Base-by-base conservation (phyloP, 768 basidiomycete species). In the Gloeopeniophorella convolvens region DNA sequence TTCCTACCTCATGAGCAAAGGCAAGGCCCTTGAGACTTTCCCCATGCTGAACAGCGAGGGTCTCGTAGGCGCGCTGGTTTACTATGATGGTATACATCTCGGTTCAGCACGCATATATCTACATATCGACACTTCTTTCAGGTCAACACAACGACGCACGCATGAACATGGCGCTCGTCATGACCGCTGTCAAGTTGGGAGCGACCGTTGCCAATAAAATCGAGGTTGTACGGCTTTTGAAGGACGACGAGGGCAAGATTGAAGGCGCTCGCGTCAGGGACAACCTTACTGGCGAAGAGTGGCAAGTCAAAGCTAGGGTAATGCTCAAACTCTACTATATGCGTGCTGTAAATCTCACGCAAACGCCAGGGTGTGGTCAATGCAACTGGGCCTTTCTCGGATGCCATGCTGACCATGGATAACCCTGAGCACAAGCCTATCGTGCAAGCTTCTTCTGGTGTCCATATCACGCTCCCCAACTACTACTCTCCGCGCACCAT, bases 111-210 rank as follows among this genome's bases (percentile, higher is more conserved):
- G 67, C 59, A 53, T 68, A 65, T 63, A 42, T 48, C 61, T 54
- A 28, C 31, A 42, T 24, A 26, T 40, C 3, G 51, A 23, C 35
- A 27, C 30, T 16, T 33, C 5, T 32, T 23, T 5, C 36, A 93
- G 90, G 93, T 47, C 95, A 97, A 70, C 95, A 99, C 69, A 99
- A 99, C 61, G 96, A 99, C 61, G 86, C 95, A 1, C 80, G 95
- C 12, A 99, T 98, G 96, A 99, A 99, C 72, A 79, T 95, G 46
- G 91, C 95, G 0, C 74, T 99, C 27, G 78, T 95, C 61, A 82
- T 97, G 81, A 96, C 86, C 15, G 96, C 95, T 4, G 89, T 97
- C 36, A 88, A 91, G 61, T 80, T 88, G 45, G 94, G 94, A 36
- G 92, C 94, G 4, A 77, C 77, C 7, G 84, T 86, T 15, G 82